Percentiles rank a stretch among this genome's conserved stretches.
Evolutionary conservation across 805 yeast genomes (phyloP).

Genomic region (Cyberlindnera suaveolens): DNA sequence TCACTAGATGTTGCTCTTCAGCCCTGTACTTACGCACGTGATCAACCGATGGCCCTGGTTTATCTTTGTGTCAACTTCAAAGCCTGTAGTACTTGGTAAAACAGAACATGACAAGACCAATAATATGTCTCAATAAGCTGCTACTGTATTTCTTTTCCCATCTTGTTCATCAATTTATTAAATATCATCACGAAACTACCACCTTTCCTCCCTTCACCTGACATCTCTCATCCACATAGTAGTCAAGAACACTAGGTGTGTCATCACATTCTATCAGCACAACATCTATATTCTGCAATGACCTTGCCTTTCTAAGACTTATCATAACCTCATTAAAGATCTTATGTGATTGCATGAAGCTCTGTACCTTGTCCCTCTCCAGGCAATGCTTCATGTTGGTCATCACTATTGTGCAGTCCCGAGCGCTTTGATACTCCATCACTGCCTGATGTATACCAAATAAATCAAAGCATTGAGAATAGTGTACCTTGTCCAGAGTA

Average conservation of each 20-base stretch:
- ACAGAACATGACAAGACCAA: too few species aligned
- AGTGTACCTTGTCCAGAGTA: conserved; percentile 1
- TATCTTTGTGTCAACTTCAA: too few species aligned
- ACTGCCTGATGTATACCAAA: conserved; percentile 2
- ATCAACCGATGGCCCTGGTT: too few species aligned
- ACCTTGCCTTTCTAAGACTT: background rate
- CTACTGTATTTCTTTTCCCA: too few species aligned
- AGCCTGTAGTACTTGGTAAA: too few species aligned
- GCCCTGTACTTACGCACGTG: too few species aligned
- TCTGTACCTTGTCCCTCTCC: conserved; percentile 1
- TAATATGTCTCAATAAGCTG: too few species aligned
- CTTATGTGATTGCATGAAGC: conserved; percentile 1
- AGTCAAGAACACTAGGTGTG: conserved; percentile 1
- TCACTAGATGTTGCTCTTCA: too few species aligned
- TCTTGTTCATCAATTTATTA: too few species aligned
- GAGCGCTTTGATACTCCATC: background rate
- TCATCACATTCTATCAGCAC: conserved; percentile 4
- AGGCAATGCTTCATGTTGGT: conserved; percentile 3
- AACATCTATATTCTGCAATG: background rate
- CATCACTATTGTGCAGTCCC: background rate
- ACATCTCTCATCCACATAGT: conserved; percentile 7
- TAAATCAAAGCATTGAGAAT: conserved; percentile 10
- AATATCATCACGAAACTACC: too few species aligned
- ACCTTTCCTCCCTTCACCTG: background rate
- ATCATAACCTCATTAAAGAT: conserved; percentile 5